Conservation (phyloP, 1,139 yeast species). For the Scheffersomyces segobiensis region DNA sequence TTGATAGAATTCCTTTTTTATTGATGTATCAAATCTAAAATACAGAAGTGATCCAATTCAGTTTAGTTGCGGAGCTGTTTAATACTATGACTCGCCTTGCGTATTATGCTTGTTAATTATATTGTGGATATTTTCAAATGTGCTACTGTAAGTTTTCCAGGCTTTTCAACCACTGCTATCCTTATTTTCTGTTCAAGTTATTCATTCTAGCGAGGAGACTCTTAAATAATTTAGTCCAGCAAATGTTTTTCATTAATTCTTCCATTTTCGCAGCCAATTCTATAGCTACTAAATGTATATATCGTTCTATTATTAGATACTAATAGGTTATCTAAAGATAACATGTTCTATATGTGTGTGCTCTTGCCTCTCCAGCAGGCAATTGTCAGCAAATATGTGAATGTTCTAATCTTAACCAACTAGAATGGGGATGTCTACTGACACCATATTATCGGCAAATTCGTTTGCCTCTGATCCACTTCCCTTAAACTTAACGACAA, state of each 20-base stretch:
- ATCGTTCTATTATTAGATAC: background rate
- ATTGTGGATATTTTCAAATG: background rate
- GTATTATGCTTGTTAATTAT: too few species aligned
- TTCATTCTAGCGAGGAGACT: background rate
- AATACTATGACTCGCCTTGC: too few species aligned
- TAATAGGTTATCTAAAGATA: background rate
- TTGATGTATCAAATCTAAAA: background rate
- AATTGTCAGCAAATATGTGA: background rate
- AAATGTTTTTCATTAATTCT: too few species aligned
- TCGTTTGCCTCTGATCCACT: slow-evolving; percentile 36
- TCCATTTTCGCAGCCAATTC: background rate
- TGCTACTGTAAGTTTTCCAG: background rate
- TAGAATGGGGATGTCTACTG: slow-evolving; percentile 42
- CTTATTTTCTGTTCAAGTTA: background rate
- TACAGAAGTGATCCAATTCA: too few species aligned
- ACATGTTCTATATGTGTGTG: background rate
- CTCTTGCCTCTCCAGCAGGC: background rate
- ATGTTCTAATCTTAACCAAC: slow-evolving; percentile 29
- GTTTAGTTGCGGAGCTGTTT: too few species aligned
- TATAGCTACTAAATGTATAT: too few species aligned
- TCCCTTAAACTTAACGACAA: slow-evolving; percentile 41
- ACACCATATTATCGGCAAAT: slow-evolving; percentile 35
- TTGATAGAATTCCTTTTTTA: background rate
- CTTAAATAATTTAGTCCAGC: background rate
- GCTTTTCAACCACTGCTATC: background rate